Base-by-base conservation (phyloP, 2,329 filamentous ascomycete species). In the Phaeosphaeriaceae sp. region DNA sequence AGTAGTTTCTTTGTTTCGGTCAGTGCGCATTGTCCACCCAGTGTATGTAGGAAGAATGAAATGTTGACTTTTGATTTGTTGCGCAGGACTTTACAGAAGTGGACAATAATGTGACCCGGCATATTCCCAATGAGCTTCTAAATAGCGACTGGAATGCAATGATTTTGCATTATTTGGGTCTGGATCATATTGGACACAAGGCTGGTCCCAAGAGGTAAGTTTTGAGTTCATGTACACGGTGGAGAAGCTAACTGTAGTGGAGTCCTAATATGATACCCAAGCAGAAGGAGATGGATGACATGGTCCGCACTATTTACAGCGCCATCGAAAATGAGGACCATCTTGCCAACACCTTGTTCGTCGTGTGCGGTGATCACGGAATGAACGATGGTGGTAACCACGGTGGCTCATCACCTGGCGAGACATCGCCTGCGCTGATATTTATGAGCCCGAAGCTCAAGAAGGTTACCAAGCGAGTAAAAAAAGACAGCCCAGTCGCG, bases 351-450 rank as follows among this genome's bases (percentile, higher is more conserved):
- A 92, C 93, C 0, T 77, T 99, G 2, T 82, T 99, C 37, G 86
- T 99, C 3, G 76, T 99, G 6, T 91, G 88, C 48, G 94, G 94
- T 47, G 95, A 99, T 64, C 94, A 99, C 69, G 94, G 94, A n/a
- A 99, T 99, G 94, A 99, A 97, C 62, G 93, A 97, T 63, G 94
- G 90, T 16, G 94, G 94, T 2, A 97, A 97, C 61, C 94, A 99
- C 70, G 94, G 94, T 23, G 94, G 93, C 32, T 97, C 93, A 8
- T 92, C 92, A 0, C 84, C 91, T 1, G 93, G 94, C 35, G 94
- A 99, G 77, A 97, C 94, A 1, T 97, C 93, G 1, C 88, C 94
- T 0, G 94, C 94, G 13, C 77, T 99, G 8, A 83, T 97, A 16
- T 97, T 99, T 71, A 84, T 96, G 56, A 94, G 92, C 2, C 92